Base-by-base conservation (phyloP, 345 rosid genomes). In the Adansonia digitata region DNA sequence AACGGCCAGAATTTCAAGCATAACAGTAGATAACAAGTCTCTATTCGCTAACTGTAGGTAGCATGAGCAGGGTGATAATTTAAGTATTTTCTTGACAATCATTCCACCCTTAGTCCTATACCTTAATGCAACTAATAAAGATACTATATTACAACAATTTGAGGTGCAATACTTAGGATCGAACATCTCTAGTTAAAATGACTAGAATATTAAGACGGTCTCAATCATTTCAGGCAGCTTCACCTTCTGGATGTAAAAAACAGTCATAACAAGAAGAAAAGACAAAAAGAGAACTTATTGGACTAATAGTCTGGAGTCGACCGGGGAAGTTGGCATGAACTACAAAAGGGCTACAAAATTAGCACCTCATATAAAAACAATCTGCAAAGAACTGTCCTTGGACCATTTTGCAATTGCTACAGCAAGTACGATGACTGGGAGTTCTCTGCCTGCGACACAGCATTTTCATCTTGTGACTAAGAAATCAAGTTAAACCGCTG, bases 301-400 rank as follows among this genome's bases (percentile, higher is more conserved):
- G 31, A 60, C 64, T 31, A 29, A 60, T 1, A 57, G n/a, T 29
- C 31, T 60, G 65, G 40, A 14, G 31, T 29, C 40, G 5, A 60
- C 18, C 17, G 2, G 34, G 37, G 37, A 59, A 59, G 9, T 8
- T 59, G 63, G 5, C 39, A 29, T n/a, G n/a, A n/a, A n/a, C n/a
- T n/a, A n/a, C n/a, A n/a, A n/a, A n/a, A n/a, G n/a, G n/a, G n/a
- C n/a, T n/a, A n/a, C n/a, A n/a, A n/a, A n/a, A n/a, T n/a, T n/a
- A n/a, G n/a, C 68, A 90, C 98, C 98, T 92, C 95, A 89, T 91
- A 80, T 86, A 90, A 85, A 94, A 79, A 82, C 98, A 94, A 83
- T 92, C 98, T 77, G 96, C 98, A 74, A 97, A 94, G 78, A 92
- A 91, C 75, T 94, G 98, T 77, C 97, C 97, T 72, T 82, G 89